A percentile compares a stretch with the other conserved stretches of the same genome.
These are phyloP conservation scores for Solanum megistacrolobum DNA, from an alignment of 257 asterid species.

Conservation along the genomic window DNA sequence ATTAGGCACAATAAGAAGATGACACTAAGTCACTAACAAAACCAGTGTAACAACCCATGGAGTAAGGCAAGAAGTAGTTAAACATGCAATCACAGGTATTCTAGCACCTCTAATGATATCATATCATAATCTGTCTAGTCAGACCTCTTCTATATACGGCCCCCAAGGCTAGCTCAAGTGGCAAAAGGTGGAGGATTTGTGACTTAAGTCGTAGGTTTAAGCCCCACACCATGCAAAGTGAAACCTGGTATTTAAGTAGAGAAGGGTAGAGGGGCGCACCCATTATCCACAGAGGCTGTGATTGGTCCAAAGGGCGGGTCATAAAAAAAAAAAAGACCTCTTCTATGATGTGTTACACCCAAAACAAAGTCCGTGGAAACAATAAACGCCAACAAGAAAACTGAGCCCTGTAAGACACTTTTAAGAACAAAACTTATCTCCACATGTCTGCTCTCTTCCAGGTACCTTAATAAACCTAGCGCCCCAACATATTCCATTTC, in stretches of 20 bases:
- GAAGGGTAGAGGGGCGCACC: too few species aligned
- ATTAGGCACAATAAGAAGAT: not conserved
- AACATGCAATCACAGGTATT: not conserved
- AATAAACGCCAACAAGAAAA: not conserved
- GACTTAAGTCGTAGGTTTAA: too few species aligned
- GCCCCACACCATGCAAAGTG: too few species aligned
- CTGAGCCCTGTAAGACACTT: not conserved
- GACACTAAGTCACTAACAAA: not conserved
- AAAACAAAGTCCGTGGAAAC: not conserved
- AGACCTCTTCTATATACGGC: not conserved
- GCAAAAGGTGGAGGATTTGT: too few species aligned
- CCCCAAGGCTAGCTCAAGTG: too few species aligned
- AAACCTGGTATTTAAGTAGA: too few species aligned
- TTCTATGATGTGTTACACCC: too few species aligned
- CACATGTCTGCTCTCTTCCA: not conserved
- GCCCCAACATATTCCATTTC: not conserved
- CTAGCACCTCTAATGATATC: not conserved
- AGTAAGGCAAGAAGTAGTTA: not conserved
- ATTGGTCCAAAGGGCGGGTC: too few species aligned
- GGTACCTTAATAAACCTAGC: not conserved
- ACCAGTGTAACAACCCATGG: not conserved
- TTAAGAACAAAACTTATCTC: not conserved
- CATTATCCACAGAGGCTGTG: too few species aligned
- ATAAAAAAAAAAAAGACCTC: too few species aligned
- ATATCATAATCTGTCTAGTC: not conserved